phyloP scores from a whole-genome alignment of 2,329 filamentous ascomycete species.

The Endoconidiophora polonica region DNA sequence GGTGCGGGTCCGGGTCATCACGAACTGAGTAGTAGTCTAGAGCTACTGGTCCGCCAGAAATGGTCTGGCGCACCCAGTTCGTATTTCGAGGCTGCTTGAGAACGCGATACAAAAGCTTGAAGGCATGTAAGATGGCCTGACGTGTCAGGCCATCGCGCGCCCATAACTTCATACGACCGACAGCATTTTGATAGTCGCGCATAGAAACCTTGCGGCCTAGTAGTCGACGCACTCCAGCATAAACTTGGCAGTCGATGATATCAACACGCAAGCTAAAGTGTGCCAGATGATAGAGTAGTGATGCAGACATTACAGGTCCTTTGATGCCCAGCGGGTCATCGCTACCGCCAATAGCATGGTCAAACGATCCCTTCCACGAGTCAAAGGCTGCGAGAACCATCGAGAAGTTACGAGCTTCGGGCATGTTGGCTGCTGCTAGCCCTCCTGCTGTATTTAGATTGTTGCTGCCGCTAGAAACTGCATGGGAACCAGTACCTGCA shows the following conservation, averaged over 20 bases:
- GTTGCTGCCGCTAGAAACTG: no score
- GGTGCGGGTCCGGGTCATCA: conserved; percentile 65
- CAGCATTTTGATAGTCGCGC: conserved; percentile 56
- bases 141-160: conserved; percentile 56
- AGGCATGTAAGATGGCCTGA: conserved; percentile 70
- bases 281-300: conserved; percentile 68
- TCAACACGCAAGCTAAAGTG: conserved; percentile 83
- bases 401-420: conserved; percentile 24
- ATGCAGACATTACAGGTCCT: conserved; percentile 58
- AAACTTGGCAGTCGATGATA: conserved; percentile 80
- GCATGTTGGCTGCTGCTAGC: background rate
- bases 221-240: conserved; percentile 60
- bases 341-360: conserved; percentile 38
- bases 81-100: conserved; percentile 20
- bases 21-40: conserved; percentile 46
- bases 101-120: conserved; percentile 64
- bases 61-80: conserved; percentile 19
- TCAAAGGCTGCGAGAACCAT: conserved; percentile 67
- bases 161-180: conserved; percentile 65
- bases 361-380: conserved; percentile 73
- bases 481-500: background rate
- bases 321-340: conserved; percentile 33
- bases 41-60: conserved; percentile 20
- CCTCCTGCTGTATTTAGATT: background rate
- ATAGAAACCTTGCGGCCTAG: conserved; percentile 64